These are phyloP conservation scores for Sarocladiaceae sp. DNA, from an alignment of 2,329 filamentous ascomycete genomes.

Conservation along the genomic window DNA sequence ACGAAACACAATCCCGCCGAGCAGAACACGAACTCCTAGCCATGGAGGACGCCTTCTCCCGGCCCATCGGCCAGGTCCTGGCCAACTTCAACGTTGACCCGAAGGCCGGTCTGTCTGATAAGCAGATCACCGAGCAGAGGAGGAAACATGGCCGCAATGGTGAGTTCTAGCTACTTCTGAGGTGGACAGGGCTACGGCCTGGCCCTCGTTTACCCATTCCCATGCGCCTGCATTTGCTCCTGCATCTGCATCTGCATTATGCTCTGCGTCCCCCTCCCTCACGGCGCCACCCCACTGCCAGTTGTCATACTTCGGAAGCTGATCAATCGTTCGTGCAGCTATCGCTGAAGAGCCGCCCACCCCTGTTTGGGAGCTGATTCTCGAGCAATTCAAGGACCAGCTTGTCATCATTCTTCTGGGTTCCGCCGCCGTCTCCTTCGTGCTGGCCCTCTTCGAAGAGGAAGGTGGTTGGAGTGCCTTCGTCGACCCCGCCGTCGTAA, in stretches of 20 bases:
- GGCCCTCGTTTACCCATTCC: background rate
- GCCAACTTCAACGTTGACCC: constrained; percentile 53
- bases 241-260: constrained; percentile 2
- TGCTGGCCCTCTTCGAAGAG: constrained; percentile 87
- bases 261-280: background rate
- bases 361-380: constrained; percentile 90
- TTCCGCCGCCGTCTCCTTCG: constrained; percentile 90
- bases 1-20: constrained; percentile 12
- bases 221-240: background rate
- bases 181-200: too few species aligned
- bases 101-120: constrained; percentile 50
- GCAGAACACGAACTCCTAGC: constrained; percentile 17
- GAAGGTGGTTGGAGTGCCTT: constrained; percentile 95
- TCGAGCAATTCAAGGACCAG: constrained; percentile 99
- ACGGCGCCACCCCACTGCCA: constrained; percentile 4
- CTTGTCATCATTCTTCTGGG: constrained; percentile 91
- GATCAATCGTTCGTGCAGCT: constrained; percentile 29
- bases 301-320: constrained; percentile 8
- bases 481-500: constrained; percentile 89
- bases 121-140: constrained; percentile 52
- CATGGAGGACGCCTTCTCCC: constrained; percentile 63
- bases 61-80: constrained; percentile 55
- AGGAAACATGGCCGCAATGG: constrained; percentile 63
- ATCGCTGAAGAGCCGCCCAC: constrained; percentile 88
- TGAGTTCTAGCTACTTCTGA: too few species aligned